Evolutionary conservation across 169 alveolate species (phyloP).

Genomic region (Ichthyophthirius multifiliis): DNA sequence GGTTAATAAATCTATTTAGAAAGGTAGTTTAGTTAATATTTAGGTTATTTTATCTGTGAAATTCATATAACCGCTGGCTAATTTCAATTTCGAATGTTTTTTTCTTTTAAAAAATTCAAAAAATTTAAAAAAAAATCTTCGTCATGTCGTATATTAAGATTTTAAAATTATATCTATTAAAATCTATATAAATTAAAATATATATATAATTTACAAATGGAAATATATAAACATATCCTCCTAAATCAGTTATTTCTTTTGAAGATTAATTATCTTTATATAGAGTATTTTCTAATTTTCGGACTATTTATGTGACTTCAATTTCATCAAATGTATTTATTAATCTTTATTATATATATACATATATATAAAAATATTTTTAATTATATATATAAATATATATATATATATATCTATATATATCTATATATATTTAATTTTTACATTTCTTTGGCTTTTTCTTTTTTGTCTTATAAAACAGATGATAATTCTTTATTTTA

Average conservation of each 20-base stretch:
- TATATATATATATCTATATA: too few relatives aligned
- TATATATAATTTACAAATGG: neutral
- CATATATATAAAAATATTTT: neutral
- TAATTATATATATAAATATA: neutral
- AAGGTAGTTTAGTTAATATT: neutral
- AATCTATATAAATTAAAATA: neutral
- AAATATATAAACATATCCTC: constrained; percentile 13
- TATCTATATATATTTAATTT: neutral
- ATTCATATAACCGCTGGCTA: constrained; percentile 60
- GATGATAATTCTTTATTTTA: constrained; percentile 7
- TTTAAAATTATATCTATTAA: constrained; percentile 28
- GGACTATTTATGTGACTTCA: constrained; percentile 19
- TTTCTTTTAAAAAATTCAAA: constrained; percentile 1
- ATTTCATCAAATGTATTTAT: constrained; percentile 21
- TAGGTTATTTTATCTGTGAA: constrained; percentile 33
- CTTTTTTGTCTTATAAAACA: constrained; percentile 36
- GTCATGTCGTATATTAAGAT: constrained; percentile 28
- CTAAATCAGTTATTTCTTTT: constrained; percentile 12
- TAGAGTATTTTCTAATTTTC: constrained; percentile 21
- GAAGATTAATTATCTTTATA: neutral
- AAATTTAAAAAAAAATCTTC: constrained; percentile 34
- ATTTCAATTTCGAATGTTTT: neutral
- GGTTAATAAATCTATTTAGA: constrained; percentile 39
- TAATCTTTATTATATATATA: constrained; percentile 11
- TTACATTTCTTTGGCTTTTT: constrained; percentile 33